Conservation (phyloP, 805 yeast species). For the Saccharomycopsis fibuligera region DNA sequence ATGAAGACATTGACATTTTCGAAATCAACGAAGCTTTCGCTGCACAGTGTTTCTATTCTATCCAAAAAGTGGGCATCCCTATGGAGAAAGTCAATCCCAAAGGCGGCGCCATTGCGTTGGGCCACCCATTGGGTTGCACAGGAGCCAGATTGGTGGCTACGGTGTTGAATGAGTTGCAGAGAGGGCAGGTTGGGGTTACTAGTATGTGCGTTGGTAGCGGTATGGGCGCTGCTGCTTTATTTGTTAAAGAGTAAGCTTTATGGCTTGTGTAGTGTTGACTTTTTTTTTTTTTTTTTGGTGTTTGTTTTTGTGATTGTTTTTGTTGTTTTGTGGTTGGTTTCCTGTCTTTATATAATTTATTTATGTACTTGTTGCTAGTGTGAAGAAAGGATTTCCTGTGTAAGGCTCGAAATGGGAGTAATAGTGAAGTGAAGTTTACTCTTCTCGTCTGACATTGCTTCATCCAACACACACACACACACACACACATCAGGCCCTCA, state of each 20-base stretch:
- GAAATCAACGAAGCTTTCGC: conserved; percentile 98
- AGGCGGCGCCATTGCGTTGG: conserved; percentile 96
- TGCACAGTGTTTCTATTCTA: conserved; percentile 81
- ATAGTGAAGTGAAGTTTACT: no score
- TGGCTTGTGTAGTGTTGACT: no score
- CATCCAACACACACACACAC: no score
- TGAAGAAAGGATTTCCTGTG: no score
- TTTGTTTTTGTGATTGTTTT: no score
- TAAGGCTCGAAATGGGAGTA: no score
- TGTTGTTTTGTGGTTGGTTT: no score
- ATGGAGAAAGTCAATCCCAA: conserved; percentile 70
- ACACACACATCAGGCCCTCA: no score
- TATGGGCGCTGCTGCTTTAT: conserved; percentile 93
- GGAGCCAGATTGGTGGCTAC: conserved; percentile 94
- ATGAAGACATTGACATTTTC: conserved; percentile 63
- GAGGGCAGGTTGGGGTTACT: conserved; percentile 81
- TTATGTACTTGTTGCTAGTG: no score
- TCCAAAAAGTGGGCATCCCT: conserved; percentile 61
- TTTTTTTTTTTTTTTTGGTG: no score
- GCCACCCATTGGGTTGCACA: conserved; percentile 88
- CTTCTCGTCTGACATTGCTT: no score
- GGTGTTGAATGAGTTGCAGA: conserved; percentile 66
- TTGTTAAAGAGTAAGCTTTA: conserved; percentile 77
- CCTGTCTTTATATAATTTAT: no score
- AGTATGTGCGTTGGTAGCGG: conserved; percentile 98